Percentiles rank a stretch among this genome's conserved stretches.
Conservation (phyloP, 148 eudicot species). For the Rhododendron vialii region DNA sequence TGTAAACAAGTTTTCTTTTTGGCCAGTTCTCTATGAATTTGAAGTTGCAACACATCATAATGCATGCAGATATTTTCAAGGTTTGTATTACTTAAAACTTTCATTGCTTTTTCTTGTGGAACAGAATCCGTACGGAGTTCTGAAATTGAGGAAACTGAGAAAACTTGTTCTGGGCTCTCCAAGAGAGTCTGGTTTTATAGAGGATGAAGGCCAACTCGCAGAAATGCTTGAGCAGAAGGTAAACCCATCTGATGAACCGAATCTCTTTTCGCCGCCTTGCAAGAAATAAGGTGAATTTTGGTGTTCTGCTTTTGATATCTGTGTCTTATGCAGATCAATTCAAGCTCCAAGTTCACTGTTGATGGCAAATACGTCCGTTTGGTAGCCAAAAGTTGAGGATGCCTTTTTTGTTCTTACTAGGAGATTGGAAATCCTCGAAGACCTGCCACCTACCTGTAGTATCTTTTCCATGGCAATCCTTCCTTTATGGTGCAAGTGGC, state of each 20-base stretch:
- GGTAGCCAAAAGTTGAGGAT: constrained; percentile 31
- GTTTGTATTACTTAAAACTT: not conserved
- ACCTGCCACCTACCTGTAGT: not conserved
- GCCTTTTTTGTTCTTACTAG: not conserved
- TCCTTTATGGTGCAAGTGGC: not conserved
- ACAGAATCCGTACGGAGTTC: constrained; percentile 54
- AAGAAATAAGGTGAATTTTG: not conserved
- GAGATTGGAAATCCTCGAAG: constrained; percentile 1
- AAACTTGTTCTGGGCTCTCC: constrained; percentile 53
- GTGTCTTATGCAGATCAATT: constrained; percentile 49
- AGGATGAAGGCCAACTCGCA: constrained; percentile 38
- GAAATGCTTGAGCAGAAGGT: constrained; percentile 62
- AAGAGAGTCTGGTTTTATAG: constrained; percentile 39
- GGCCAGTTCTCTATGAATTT: not conserved
- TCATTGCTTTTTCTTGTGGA: not conserved
- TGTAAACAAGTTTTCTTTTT: not conserved
- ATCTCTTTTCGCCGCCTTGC: not conserved
- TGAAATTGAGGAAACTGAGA: constrained; percentile 66
- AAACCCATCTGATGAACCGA: not conserved
- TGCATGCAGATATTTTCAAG: not conserved
- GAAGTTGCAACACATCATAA: not conserved
- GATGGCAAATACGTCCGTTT: constrained; percentile 68
- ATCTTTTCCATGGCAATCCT: not conserved
- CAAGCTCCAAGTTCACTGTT: constrained; percentile 55
- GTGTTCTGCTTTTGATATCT: not conserved